Evolutionary conservation across 2,329 filamentous ascomycete genomes (phyloP).

Genomic region (Aspergillus novofumigatus): DNA sequence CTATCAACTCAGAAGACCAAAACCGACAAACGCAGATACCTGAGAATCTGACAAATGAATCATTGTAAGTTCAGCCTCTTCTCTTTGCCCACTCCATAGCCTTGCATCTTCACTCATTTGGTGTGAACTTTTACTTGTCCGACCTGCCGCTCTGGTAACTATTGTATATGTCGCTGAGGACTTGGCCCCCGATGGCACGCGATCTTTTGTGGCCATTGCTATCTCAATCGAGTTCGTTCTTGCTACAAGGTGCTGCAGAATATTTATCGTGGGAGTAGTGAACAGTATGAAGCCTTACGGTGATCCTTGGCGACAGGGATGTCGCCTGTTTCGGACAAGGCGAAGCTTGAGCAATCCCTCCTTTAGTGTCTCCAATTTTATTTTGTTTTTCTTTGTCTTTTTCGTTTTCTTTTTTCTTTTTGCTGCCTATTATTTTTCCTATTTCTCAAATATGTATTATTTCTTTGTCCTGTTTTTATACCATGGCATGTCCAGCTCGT

Average conservation of each 20-base stretch:
- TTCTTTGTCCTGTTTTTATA: constrained; percentile 5
- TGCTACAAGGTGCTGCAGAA: constrained; percentile 14
- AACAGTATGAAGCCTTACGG: constrained; percentile 15
- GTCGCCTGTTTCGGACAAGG: constrained; percentile 19
- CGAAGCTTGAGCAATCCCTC: constrained; percentile 7
- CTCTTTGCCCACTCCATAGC: constrained; percentile 2
- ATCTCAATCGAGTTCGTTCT: constrained; percentile 12
- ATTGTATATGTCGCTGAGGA: background rate
- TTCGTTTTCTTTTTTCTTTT: constrained; percentile 5
- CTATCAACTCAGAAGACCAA: constrained; percentile 8
- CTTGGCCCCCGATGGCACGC: constrained; percentile 10
- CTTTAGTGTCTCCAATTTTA: constrained; percentile 17
- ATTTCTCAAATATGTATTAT: constrained; percentile 1
- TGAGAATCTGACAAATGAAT: constrained; percentile 17
- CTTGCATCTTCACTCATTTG: constrained; percentile 12
- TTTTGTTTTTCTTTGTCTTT: constrained; percentile 22
- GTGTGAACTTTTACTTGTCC: constrained; percentile 19
- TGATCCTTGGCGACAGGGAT: constrained; percentile 19
- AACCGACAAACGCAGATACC: background rate
- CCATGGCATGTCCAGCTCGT: constrained; percentile 12
- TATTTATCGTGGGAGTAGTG: constrained; percentile 10
- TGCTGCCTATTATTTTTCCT: background rate
- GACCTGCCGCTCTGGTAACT: background rate
- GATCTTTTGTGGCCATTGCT: constrained; percentile 11
- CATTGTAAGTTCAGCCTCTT: constrained; percentile 14